Evolutionary conservation across 768 basidiomycete species (phyloP).

Genomic region (Lyophyllum semitale): DNA sequence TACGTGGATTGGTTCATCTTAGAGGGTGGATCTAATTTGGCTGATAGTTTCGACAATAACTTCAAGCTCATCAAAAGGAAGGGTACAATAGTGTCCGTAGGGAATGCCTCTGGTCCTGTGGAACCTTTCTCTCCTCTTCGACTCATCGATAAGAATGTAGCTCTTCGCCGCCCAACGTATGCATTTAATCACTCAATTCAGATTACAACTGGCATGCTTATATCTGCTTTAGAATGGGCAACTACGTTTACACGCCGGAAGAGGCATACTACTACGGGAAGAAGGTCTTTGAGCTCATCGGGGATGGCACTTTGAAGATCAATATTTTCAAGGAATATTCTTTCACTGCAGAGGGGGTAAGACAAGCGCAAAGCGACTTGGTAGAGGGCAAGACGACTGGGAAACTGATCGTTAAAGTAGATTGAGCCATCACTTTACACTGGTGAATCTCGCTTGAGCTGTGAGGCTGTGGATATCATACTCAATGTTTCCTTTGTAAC

Average conservation of each 20-base stretch:
- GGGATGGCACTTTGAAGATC: constrained; percentile 61
- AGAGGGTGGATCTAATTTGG: neutral
- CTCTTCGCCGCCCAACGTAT: constrained; percentile 74
- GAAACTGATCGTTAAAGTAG: constrained; percentile 81
- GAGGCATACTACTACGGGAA: constrained; percentile 70
- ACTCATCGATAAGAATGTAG: constrained; percentile 81
- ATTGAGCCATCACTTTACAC: constrained; percentile 11
- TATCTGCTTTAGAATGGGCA: constrained; percentile 50
- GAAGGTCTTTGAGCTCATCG: constrained; percentile 64
- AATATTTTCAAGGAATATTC: constrained; percentile 77
- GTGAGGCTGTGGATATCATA: too few species aligned
- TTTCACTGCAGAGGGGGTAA: constrained; percentile 80
- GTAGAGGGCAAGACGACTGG: constrained; percentile 78
- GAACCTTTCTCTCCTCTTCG: constrained; percentile 74
- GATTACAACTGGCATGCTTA: too few species aligned
- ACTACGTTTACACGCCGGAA: constrained; percentile 73
- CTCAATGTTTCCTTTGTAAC: too few species aligned
- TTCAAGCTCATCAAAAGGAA: constrained; percentile 83
- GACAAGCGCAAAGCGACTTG: constrained; percentile 78
- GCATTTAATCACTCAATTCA: too few species aligned
- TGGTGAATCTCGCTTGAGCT: too few species aligned
- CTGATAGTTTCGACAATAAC: constrained; percentile 68
- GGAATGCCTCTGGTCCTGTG: constrained; percentile 89
- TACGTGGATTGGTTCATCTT: constrained; percentile 43
- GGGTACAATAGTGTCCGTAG: constrained; percentile 87